These are phyloP conservation scores for Sistotremastrum niveocremeum DNA, from an alignment of 768 basidiomycete species.

Conservation along the genomic window DNA sequence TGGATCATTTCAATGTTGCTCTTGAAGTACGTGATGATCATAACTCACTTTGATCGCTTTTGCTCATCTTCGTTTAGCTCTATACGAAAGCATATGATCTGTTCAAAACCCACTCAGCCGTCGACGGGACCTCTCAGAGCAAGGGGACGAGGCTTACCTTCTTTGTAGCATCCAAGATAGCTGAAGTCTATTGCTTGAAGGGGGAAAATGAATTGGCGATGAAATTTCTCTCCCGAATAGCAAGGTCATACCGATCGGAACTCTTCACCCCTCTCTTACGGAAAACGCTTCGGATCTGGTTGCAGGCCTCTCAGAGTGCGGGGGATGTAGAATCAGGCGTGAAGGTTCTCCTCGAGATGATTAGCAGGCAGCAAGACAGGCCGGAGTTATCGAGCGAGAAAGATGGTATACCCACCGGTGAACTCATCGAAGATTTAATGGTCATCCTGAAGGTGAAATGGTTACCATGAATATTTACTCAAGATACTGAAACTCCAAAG, in stretches of 20 bases:
- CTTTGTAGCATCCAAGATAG: conserved; percentile 87
- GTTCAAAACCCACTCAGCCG: conserved; percentile 58
- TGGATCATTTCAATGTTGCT: conserved; percentile 72
- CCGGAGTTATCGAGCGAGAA: conserved; percentile 8
- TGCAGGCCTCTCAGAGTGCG: conserved; percentile 65
- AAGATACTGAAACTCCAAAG: conserved; percentile 22
- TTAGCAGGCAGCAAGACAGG: conserved; percentile 46
- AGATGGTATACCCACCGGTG: conserved; percentile 31
- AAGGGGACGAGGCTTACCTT: conserved; percentile 65
- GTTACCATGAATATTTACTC: not conserved
- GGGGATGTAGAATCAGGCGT: conserved; percentile 68
- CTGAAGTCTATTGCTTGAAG: conserved; percentile 67
- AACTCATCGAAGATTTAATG: conserved; percentile 58
- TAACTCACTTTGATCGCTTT: not conserved
- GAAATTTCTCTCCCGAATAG: conserved; percentile 90
- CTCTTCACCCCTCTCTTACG: conserved; percentile 64
- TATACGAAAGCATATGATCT: conserved; percentile 91
- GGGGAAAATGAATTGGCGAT: conserved; percentile 82
- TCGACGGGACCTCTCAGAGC: conserved; percentile 9
- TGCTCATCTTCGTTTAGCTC: conserved; percentile 32
- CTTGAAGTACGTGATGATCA: conserved; percentile 49
- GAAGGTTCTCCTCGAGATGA: conserved; percentile 68
- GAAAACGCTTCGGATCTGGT: conserved; percentile 68
- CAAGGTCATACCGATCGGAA: conserved; percentile 77
- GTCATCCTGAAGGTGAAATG: conserved; percentile 51